Percentiles rank a stretch among this genome's conserved stretches.
These are phyloP conservation scores for Sequoia sempervirens DNA, from an alignment of 75 land plant species.

Conservation along the genomic window DNA sequence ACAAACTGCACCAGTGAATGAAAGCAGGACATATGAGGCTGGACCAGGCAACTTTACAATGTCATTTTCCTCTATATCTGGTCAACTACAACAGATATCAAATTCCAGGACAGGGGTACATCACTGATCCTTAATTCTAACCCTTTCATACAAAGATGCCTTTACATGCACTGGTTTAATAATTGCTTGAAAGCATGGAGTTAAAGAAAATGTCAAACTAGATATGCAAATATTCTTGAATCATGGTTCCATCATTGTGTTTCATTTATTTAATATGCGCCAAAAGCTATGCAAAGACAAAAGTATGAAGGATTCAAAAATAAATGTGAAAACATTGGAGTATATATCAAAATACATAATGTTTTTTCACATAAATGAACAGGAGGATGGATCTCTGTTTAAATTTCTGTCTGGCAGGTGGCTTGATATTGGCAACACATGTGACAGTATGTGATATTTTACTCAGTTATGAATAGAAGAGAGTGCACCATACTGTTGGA, in stretches of 20 bases:
- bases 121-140: background rate
- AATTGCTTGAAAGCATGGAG: background rate
- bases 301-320: background rate
- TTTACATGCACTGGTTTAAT: background rate
- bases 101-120: slow-evolving; percentile 53
- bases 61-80: slow-evolving; percentile 40
- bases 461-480: background rate
- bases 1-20: slow-evolving; percentile 2
- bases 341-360: background rate
- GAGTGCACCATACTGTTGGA: background rate
- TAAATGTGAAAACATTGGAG: background rate
- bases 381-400: background rate
- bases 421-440: background rate
- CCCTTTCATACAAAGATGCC: background rate
- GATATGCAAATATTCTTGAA: background rate
- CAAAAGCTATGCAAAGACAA: background rate
- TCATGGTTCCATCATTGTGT: background rate
- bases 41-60: slow-evolving; percentile 62
- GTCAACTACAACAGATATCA: slow-evolving; percentile 40
- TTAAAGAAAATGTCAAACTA: background rate
- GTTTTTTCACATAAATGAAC: background rate
- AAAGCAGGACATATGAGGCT: slow-evolving; percentile 35
- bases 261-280: background rate
- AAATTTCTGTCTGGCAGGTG: background rate
- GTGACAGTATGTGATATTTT: background rate